phyloP scores from a whole-genome alignment of 768 basidiomycete genomes.

The Lyophyllum decastes region DNA sequence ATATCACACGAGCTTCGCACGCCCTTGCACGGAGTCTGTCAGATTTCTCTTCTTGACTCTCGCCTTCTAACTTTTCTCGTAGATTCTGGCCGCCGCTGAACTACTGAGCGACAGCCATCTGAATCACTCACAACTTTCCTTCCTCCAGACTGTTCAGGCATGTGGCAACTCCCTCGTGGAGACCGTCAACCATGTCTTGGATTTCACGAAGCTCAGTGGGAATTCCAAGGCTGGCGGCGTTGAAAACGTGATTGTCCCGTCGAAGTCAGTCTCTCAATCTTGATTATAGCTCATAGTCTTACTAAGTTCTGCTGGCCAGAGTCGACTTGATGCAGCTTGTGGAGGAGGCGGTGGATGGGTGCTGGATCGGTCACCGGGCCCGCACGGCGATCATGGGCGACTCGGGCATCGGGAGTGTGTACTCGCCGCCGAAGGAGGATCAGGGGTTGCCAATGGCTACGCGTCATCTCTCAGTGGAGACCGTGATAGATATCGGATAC shows the following conservation, averaged over 20 bases:
- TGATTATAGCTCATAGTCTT: constrained; percentile 2
- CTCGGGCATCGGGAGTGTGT: constrained; percentile 89
- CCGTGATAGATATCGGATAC: constrained; percentile 83
- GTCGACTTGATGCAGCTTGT: constrained; percentile 82
- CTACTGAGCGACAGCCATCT: constrained; percentile 84
- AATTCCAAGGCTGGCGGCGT: constrained; percentile 78
- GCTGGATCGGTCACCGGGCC: constrained; percentile 91
- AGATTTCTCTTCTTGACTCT: neutral
- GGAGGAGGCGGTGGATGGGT: constrained; percentile 90
- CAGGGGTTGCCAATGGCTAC: constrained; percentile 42
- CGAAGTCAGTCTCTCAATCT: constrained; percentile 46
- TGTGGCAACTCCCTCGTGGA: constrained; percentile 96
- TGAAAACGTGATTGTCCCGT: constrained; percentile 71
- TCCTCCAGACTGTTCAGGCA: constrained; percentile 90
- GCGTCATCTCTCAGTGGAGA: constrained; percentile 62
- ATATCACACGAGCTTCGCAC: constrained; percentile 92
- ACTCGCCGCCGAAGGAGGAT: constrained; percentile 77
- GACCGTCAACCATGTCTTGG: constrained; percentile 95
- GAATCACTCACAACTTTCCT: constrained; percentile 79
- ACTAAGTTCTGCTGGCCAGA: constrained; percentile 24
- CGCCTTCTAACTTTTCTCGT: constrained; percentile 9
- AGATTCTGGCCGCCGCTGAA: constrained; percentile 92
- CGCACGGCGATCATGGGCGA: constrained; percentile 67
- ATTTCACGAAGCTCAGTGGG: constrained; percentile 93
- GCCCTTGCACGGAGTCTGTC: constrained; percentile 82